Evolutionary conservation across 2,329 filamentous ascomycete genomes (phyloP).

Genomic region (Pezicula radicicola): DNA sequence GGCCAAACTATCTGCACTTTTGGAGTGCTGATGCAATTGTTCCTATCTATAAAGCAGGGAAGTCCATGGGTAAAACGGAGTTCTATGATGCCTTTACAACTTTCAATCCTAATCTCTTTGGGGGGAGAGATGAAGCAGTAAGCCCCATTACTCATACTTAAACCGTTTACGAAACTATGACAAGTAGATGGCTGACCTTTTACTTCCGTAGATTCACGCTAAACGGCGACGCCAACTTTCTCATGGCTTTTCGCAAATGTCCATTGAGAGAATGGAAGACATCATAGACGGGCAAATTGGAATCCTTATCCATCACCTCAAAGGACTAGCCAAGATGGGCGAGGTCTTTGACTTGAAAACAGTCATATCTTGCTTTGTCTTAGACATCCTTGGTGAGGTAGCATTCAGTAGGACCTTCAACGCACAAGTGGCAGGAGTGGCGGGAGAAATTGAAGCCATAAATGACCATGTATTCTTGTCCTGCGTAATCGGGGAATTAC

Average conservation of each 20-base stretch:
- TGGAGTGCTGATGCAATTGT: neutral
- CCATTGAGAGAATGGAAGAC: constrained; percentile 35
- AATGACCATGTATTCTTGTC: too few species aligned
- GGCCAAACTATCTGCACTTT: neutral
- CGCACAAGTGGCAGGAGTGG: too few species aligned
- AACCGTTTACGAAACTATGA: neutral
- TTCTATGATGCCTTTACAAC: constrained; percentile 32
- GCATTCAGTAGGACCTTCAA: too few species aligned
- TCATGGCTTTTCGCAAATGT: constrained; percentile 29
- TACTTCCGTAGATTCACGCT: constrained; percentile 17
- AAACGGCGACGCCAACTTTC: constrained; percentile 27
- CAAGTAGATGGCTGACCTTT: neutral
- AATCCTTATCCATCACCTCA: too few species aligned
- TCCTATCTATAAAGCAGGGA: constrained; percentile 22
- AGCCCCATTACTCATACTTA: neutral
- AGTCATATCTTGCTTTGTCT: too few species aligned
- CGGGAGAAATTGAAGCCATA: too few species aligned
- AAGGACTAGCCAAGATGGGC: too few species aligned
- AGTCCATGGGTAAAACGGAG: constrained; percentile 29
- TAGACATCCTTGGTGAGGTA: too few species aligned
- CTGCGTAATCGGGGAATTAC: too few species aligned
- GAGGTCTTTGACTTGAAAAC: too few species aligned
- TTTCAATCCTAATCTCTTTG: constrained; percentile 31
- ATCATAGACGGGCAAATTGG: too few species aligned
- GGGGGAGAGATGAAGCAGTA: constrained; percentile 27